phyloP scores from a whole-genome alignment of 495 filamentous ascomycete genomes.

The Neurospora sp. region DNA sequence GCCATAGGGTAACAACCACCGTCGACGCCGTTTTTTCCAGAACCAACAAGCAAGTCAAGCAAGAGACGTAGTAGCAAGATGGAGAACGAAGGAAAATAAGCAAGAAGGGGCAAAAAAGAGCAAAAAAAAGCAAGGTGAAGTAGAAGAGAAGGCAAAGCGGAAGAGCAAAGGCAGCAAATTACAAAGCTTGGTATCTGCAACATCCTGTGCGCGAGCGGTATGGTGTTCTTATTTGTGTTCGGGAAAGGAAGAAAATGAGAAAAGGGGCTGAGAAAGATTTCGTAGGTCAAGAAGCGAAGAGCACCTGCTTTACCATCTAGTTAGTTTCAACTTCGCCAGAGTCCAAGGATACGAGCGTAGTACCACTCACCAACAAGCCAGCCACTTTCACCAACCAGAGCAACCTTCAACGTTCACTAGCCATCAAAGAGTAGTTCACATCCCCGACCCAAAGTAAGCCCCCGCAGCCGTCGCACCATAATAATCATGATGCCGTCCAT shows the following conservation, averaged over 20 bases:
- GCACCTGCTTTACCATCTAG: background rate
- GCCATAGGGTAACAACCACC: background rate
- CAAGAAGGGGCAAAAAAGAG: background rate
- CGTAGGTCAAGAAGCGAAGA: background rate
- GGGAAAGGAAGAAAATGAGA: background rate
- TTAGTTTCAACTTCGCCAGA: background rate
- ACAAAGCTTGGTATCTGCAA: background rate
- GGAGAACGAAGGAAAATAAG: slow-evolving; percentile 1
- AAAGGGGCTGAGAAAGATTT: background rate
- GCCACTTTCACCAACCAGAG: background rate
- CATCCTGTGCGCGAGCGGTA: background rate
- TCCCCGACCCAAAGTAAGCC: background rate
- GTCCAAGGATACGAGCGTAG: background rate
- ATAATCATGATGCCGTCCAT: background rate
- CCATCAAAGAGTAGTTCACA: background rate
- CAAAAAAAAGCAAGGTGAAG: background rate
- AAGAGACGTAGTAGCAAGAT: slow-evolving; percentile 30
- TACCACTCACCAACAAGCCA: background rate
- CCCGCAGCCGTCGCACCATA: background rate
- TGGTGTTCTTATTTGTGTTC: background rate
- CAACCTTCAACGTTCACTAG: background rate
- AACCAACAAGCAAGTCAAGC: slow-evolving; percentile 14
- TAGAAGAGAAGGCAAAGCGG: background rate
- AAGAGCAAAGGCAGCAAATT: slow-evolving; percentile 3
- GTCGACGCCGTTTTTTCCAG: background rate